Conservation (phyloP, 768 basidiomycete species). For the Phlebiopsis flavidoalba region DNA sequence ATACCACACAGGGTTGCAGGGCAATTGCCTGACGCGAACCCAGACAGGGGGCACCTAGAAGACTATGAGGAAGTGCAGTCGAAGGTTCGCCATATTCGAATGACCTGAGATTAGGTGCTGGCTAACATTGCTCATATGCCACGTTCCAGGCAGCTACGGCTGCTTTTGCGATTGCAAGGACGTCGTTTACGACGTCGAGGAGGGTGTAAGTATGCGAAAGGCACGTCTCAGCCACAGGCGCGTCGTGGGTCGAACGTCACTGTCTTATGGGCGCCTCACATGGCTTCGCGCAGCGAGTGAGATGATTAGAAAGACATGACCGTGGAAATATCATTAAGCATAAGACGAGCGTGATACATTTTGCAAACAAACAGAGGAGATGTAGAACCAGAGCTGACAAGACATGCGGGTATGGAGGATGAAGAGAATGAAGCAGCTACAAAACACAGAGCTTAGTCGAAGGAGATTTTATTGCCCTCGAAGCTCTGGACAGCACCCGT, state of each 20-base stretch:
- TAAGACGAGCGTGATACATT: conserved; percentile 1
- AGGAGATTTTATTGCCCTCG: conserved; percentile 68
- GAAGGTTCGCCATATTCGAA: conserved; percentile 4
- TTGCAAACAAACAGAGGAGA: not conserved
- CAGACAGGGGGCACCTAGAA: conserved; percentile 68
- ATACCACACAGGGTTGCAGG: conserved; percentile 75
- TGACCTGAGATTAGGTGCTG: conserved; percentile 63
- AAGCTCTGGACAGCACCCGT: conserved; percentile 59
- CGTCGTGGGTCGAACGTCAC: not conserved
- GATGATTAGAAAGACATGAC: not conserved
- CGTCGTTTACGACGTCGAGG: not conserved
- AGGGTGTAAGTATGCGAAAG: not conserved
- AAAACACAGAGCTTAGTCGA: conserved; percentile 22
- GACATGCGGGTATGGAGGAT: not conserved
- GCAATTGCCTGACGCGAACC: conserved; percentile 68
- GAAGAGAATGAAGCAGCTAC: not conserved
- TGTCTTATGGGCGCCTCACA: not conserved
- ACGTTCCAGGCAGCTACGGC: not conserved
- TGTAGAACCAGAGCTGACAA: not conserved
- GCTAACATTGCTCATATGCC: conserved; percentile 58
- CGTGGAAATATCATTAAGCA: not conserved
- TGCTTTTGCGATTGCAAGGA: not conserved
- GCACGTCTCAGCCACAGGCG: not conserved
- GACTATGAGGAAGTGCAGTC: not conserved
- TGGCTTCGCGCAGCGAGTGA: not conserved